Evolutionary conservation across 805 yeast genomes (phyloP), one percentile per base, ranked within the genome.

Genomic region (Candida maltosa): DNA sequence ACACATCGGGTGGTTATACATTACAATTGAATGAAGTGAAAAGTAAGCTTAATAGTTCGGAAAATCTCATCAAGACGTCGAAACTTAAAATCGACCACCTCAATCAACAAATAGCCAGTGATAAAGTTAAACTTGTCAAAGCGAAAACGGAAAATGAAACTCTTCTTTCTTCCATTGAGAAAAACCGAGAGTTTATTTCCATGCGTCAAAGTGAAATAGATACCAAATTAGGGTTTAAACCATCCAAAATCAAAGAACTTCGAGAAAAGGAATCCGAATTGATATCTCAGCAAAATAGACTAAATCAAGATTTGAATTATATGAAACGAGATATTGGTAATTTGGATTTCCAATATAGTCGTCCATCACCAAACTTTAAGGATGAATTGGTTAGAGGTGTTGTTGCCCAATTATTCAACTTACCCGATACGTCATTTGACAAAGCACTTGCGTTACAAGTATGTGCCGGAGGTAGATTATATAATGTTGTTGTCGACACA

Each of bases 381-480:
- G 58, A 76, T 3, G 44, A 56, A 1, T 69, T 82, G 1, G 94
- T 93, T 3, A 82, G 80, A 51, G 99, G 99, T 29, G 76, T 88
- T 12, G 95, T 91, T 10, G 96, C 95, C 2, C 93, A 85, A 51
- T 62, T 93, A 32, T 87, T 94, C 53, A 59, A 70, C 1, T 54
- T 93, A 15, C 73, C 73, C 12, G 78, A 80, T 29, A 54, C 67
- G 1, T 76, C 82, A 32, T 54, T 61, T 36, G 73, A 75, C 17
- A 78, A 80, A 35, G 82, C 95, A 1, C 69, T 81, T 17, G 98
- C 99, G 1, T 65, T 93, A 23, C 97, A 93, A 58, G 83, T 87
- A 2, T 83, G 95, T 54, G 98, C 97, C 2, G 99, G 98, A 31
- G 94, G 91, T 4, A 70, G 89, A 47, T 60, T 94, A 20, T 94